Evolutionary conservation across 139 green algal species (phyloP), one percentile per base, ranked within the genome.

Genomic region (Nannochloris sp.): DNA sequence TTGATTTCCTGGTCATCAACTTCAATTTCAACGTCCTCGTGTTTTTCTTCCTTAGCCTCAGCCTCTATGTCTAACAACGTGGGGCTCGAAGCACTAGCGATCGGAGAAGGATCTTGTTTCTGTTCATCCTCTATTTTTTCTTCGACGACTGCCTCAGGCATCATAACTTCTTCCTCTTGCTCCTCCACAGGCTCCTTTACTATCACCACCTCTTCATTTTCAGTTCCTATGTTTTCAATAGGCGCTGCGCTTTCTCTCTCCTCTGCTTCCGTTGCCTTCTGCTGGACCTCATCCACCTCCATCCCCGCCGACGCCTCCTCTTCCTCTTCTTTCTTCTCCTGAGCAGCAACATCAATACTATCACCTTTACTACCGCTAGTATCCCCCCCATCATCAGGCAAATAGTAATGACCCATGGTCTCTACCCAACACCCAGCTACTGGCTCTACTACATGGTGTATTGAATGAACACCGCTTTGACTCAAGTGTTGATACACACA

Each of bases 371-470:
- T 27, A 3, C 19, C 60, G 9, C 3, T 7, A 7, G n/a, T 24
- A 19, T 33, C 15, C 60, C 42, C 30, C 59, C 59, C 35, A 9
- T 25, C 54, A 9, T 64, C 35, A 3, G 27, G 45, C 25, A 15
- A 7, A 54, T 67, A 51, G 38, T 72, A 72, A 30, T 63, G 54
- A 0, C 51, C 35, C 65, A 72, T 59, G 65, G 60, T 54, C 36
- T 72, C 31, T 29, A 33, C 42, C 65, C 65, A 72, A 27, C 65
- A 72, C 13, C 34, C 65, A 8, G 65, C 37, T 15, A n/a, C 37
- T 2, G 54, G 37, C 54, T 54, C 36, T 8, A 34, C 60, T 36
- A 71, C 24, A 34, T 34, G 38, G 29, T 37, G 35, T 14, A 46
- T 25, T 3, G 36, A 63, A 7, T 25, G 6, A 4, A 58, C 12